Evolutionary conservation across 305 asterid species (phyloP).

Genomic region (Fraxinus sp.): DNA sequence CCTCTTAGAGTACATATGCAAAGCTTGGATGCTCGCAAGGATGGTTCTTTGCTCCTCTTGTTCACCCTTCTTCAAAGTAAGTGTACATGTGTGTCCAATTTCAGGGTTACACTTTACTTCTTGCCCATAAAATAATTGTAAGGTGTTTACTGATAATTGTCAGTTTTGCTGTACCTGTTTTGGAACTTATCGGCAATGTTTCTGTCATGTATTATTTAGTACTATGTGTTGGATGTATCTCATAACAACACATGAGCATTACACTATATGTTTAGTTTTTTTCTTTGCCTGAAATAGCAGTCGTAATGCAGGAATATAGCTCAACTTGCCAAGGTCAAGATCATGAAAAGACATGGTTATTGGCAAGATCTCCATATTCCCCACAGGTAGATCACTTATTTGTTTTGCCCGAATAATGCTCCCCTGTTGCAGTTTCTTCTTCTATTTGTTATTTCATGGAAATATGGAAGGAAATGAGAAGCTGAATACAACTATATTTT

Average conservation of each 20-base stretch:
- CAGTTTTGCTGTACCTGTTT: not conserved
- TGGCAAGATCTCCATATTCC: slow-evolving; percentile 75
- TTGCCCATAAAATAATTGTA: not conserved
- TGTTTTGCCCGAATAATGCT: not conserved
- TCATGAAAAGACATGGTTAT: slow-evolving; percentile 69
- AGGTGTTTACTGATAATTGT: not conserved
- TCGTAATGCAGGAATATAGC: slow-evolving; percentile 66
- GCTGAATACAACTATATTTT: not conserved
- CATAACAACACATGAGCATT: not conserved
- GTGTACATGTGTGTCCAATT: slow-evolving; percentile 5
- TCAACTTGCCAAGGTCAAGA: slow-evolving; percentile 74
- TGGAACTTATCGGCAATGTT: not conserved
- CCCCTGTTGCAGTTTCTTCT: not conserved
- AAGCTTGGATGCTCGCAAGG: slow-evolving; percentile 77
- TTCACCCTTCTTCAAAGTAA: slow-evolving; percentile 64
- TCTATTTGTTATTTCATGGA: not conserved
- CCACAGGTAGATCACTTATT: slow-evolving; percentile 44
- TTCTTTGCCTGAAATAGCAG: slow-evolving; percentile 13
- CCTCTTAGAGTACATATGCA: slow-evolving; percentile 69
- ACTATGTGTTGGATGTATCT: not conserved
- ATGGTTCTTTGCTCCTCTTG: slow-evolving; percentile 68
- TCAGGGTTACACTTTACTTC: slow-evolving; percentile 2
- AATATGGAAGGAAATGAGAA: not conserved
- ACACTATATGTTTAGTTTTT: not conserved
- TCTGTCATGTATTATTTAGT: not conserved